Percentiles rank a stretch among this genome's conserved stretches.
Evolutionary conservation across 2,329 filamentous ascomycete genomes (phyloP).

Genomic region (Chrysoporthe cubensis): DNA sequence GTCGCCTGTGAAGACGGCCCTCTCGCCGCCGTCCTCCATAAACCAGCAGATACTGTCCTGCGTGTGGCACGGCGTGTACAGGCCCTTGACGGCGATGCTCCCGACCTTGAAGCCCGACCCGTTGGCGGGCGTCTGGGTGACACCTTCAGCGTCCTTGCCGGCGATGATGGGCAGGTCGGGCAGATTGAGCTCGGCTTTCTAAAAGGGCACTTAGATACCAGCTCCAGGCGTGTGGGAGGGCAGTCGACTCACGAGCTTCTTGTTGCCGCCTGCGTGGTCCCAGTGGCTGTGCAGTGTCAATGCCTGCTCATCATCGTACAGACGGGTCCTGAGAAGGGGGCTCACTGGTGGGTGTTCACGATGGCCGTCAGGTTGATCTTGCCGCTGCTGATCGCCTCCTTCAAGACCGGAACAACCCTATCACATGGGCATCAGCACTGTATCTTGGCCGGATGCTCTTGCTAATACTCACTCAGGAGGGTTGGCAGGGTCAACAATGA

Average conservation of each 20-base stretch:
- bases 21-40: conserved; percentile 76
- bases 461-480: conserved; percentile 67
- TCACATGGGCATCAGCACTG: background rate
- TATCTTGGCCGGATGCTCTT: background rate
- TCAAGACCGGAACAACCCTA: conserved; percentile 67
- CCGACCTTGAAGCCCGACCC: conserved; percentile 82
- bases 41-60: conserved; percentile 98
- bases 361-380: conserved; percentile 85
- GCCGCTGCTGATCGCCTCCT: conserved; percentile 71
- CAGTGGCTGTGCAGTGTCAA: conserved; percentile 66
- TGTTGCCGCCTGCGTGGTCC: conserved; percentile 94
- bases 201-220: background rate
- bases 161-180: conserved; percentile 78
- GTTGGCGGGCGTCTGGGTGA: conserved; percentile 76
- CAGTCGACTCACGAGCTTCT: conserved; percentile 65
- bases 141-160: conserved; percentile 81
- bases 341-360: conserved; percentile 96
- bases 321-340: conserved; percentile 22
- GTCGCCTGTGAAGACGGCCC: conserved; percentile 92
- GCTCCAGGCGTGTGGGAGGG: no score
- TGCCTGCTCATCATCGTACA: background rate
- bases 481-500: conserved; percentile 81
- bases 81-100: conserved; percentile 76
- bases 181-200: conserved; percentile 53
- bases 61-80: conserved; percentile 98